These are phyloP conservation scores for Selaginella tamariscina DNA, from an alignment of 75 land plant genomes.

Conservation along the genomic window DNA sequence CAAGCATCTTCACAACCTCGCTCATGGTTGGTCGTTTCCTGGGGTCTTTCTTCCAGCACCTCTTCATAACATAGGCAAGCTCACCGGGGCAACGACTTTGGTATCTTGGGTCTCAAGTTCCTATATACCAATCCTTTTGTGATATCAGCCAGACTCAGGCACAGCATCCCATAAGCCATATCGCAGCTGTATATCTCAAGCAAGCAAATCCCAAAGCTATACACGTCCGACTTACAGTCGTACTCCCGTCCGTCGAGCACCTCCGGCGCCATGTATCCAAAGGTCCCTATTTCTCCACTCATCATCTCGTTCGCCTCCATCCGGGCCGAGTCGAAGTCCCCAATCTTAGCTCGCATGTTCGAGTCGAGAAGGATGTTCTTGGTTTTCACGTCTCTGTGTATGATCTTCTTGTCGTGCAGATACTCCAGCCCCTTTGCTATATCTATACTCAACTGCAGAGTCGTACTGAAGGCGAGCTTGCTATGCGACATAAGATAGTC, in stretches of 20 bases:
- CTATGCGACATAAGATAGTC: not conserved
- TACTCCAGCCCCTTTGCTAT: not conserved
- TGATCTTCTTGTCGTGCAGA: not conserved
- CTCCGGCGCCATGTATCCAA: not conserved
- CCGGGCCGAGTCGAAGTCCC: not conserved
- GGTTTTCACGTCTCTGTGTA: not conserved
- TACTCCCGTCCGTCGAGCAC: not conserved
- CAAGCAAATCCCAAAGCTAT: not conserved
- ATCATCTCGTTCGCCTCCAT: not conserved
- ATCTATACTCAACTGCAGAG: not conserved
- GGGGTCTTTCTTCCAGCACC: not conserved
- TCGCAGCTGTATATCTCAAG: not conserved
- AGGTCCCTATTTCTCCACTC: not conserved
- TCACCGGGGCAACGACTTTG: not conserved
- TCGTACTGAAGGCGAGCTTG: not conserved
- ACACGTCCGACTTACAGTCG: not conserved
- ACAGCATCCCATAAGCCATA: not conserved
- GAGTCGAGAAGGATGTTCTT: conserved; percentile 1
- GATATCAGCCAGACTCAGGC: not conserved
- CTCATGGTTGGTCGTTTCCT: not conserved
- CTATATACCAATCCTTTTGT: not conserved
- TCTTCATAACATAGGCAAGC: not conserved
- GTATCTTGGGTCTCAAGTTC: not conserved
- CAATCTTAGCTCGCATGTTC: not conserved
- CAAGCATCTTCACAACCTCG: not conserved